Conservation (phyloP, 768 basidiomycete species). For the Dacryopinax primogenitus region DNA sequence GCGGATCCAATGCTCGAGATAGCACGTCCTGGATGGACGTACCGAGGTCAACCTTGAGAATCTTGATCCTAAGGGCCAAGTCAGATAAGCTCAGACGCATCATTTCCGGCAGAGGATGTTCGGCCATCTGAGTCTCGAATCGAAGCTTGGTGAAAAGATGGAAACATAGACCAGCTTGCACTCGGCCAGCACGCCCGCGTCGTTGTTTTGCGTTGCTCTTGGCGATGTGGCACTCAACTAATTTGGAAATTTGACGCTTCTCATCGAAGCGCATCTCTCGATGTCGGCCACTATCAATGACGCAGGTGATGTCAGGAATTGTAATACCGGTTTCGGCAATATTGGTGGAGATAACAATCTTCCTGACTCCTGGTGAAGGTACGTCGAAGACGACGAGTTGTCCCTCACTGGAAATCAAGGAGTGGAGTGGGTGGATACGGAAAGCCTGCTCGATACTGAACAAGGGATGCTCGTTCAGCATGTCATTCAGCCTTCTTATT, state of each 20-base stretch:
- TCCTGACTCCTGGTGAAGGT: slow-evolving; percentile 64
- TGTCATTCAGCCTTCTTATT: slow-evolving; percentile 77
- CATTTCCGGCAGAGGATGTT: slow-evolving; percentile 90
- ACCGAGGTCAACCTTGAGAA: slow-evolving; percentile 79
- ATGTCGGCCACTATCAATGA: slow-evolving; percentile 88
- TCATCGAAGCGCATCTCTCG: slow-evolving; percentile 96
- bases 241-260: slow-evolving; percentile 84
- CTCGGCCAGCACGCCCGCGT: slow-evolving; percentile 19
- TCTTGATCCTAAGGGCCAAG: slow-evolving; percentile 81
- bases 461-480: slow-evolving; percentile 55
- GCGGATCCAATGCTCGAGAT: slow-evolving; percentile 78
- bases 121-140: slow-evolving; percentile 81
- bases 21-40: slow-evolving; percentile 82
- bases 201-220: slow-evolving; percentile 77
- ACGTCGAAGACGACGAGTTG: slow-evolving; percentile 85
- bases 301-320: slow-evolving; percentile 94
- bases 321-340: slow-evolving; percentile 97
- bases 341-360: slow-evolving; percentile 91
- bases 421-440: slow-evolving; percentile 76
- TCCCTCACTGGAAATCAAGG: slow-evolving; percentile 80
- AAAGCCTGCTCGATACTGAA: slow-evolving; percentile 58
- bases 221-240: slow-evolving; percentile 84
- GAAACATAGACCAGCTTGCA: slow-evolving; percentile 63
- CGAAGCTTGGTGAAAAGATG: slow-evolving; percentile 85
- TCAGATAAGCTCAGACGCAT: slow-evolving; percentile 85